phyloP scores from a whole-genome alignment of 139 green algal genomes.

The Zygnema circumcarinatum region DNA sequence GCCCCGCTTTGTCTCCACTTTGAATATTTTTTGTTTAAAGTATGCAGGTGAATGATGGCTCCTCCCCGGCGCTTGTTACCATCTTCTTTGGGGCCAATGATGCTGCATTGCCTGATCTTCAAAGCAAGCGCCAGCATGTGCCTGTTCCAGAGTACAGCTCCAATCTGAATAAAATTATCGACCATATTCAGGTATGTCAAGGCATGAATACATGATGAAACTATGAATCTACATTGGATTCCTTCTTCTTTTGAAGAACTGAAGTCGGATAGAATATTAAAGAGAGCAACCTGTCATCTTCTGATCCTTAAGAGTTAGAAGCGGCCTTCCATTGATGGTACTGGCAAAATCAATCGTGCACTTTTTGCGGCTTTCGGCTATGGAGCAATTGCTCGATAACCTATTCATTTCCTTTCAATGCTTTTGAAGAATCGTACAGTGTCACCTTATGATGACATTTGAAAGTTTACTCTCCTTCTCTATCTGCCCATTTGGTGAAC shows the following conservation, averaged over 20 bases:
- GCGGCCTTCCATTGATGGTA: too few species aligned
- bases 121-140: conserved; percentile 83
- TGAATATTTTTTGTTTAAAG: too few species aligned
- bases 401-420: background rate
- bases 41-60: conserved; percentile 6
- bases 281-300: too few species aligned
- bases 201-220: background rate
- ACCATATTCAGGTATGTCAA: conserved; percentile 53
- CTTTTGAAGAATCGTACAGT: too few species aligned
- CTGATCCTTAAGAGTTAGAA: too few species aligned
- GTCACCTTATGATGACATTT: too few species aligned
- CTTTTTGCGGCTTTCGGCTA: too few species aligned
- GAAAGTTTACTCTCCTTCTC: too few species aligned
- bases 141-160: conserved; percentile 72
- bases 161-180: conserved; percentile 48
- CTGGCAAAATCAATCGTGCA: too few species aligned
- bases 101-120: conserved; percentile 73
- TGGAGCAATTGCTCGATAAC: background rate
- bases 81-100: conserved; percentile 95
- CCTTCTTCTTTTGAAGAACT: background rate
- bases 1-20: background rate
- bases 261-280: background rate
- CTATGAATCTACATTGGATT: background rate
- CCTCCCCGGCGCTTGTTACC: conserved; percentile 68
- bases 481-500: too few species aligned